Conservation (phyloP, 2,329 filamentous ascomycete genomes). For the Dactylonectria estremocensis region DNA sequence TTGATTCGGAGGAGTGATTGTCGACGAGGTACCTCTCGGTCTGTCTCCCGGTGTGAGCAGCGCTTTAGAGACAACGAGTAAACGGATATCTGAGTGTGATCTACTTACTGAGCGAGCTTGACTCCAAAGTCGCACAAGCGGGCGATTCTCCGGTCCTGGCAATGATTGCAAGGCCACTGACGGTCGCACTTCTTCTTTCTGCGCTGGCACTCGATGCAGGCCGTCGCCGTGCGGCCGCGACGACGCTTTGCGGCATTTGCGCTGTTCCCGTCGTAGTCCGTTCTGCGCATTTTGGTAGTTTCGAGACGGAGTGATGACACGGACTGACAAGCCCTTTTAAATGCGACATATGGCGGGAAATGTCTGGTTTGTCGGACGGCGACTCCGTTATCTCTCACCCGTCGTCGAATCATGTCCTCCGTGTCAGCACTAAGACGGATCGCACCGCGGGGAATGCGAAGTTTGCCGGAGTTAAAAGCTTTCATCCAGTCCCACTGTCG, state of each 20-base stretch:
- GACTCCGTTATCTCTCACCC: background rate
- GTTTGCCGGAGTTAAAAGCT: slow-evolving; percentile 1
- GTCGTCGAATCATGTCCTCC: background rate
- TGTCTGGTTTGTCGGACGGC: background rate
- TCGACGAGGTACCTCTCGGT: background rate
- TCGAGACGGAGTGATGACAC: background rate
- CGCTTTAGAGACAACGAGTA: background rate
- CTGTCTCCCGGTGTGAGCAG: background rate
- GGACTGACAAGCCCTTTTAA: background rate
- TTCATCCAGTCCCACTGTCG: background rate
- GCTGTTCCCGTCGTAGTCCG: background rate
- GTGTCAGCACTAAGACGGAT: background rate
- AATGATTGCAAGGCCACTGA: background rate
- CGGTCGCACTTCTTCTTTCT: slow-evolving; percentile 5
- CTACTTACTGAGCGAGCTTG: background rate
- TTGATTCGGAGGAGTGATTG: background rate
- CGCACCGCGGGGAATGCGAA: background rate
- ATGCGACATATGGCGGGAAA: background rate
- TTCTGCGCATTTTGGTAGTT: background rate
- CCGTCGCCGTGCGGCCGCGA: background rate
- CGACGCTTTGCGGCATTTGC: background rate
- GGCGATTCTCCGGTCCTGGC: background rate
- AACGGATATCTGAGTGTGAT: background rate
- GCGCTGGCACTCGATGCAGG: background rate
- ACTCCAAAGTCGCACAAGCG: background rate